Evolutionary conservation across 177 flowering plant genomes (phyloP), one percentile per base, ranked within the genome.

Genomic region (Vitis hybrid): DNA sequence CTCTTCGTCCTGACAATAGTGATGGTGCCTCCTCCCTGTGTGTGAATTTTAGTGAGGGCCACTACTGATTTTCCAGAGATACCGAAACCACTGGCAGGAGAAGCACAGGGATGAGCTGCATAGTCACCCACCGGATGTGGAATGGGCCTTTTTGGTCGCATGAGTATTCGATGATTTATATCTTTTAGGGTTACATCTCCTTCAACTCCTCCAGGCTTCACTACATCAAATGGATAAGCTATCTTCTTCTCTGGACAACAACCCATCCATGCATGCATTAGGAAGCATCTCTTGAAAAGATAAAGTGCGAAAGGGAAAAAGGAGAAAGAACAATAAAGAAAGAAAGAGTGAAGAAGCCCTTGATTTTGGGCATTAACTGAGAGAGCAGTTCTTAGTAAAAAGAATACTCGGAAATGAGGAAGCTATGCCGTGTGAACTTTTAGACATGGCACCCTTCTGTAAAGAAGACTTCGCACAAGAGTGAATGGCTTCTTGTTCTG

Each of bases 21-120:
- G 64, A 68, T 60, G 16, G 71, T 68, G 49, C 71, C 71, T 48
- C 71, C 60, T 12, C 71, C 71, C 32, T 11, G 56, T 8, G 71
- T 68, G 12, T 60, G 71, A 21, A 68, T 68, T 50, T 51, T 59
- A 11, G 71, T 68, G 32, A 68, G 55, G 16, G 71, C 69, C 69
- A 66, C 71, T 56, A 68, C 71, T 9, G 56, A 56, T 59, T 68
- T 58, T n/a, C 71, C 71, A 11, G 71, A 68, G 2, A 59, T 49
- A 32, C 71, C 64, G 8, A 69, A 21, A 15, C 69, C 69, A 30
- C 8, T 13, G 18, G 56, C 60, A 5, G 46, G 0, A 15, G 50
- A 51, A 10, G 13, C 60, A n/a, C 58, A 14, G 8, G 57, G 49
- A 11, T 54, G 10, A 10, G 49, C 11, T 9, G 60, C 69, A 2